phyloP scores from a whole-genome alignment of 139 green algal species.

The Coelastrella sp. region DNA sequence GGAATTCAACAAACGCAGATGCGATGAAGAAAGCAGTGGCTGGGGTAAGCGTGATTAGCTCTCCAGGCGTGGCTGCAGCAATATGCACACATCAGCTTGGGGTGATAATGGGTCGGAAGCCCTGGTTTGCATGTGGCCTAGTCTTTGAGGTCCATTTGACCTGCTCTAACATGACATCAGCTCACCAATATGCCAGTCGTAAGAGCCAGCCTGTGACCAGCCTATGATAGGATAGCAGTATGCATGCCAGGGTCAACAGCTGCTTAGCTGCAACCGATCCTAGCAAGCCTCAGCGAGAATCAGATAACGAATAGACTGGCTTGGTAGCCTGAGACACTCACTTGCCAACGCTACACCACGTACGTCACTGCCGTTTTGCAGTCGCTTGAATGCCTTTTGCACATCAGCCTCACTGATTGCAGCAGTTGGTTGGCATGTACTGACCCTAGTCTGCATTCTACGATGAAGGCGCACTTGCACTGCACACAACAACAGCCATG shows the following conservation, averaged over 20 bases:
- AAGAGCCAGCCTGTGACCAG: no score
- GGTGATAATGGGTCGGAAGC: no score
- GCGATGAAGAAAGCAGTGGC: slow-evolving; percentile 84
- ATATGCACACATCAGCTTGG: not conserved
- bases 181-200: no score
- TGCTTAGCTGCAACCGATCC: not conserved
- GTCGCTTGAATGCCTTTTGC: slow-evolving; percentile 56
- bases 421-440: slow-evolving; percentile 21
- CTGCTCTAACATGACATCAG: no score
- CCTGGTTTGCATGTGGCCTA: no score
- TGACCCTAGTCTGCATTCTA: not conserved
- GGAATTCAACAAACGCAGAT: slow-evolving; percentile 81
- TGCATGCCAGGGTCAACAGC: not conserved
- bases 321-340: slow-evolving; percentile 2
- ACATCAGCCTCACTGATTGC: slow-evolving; percentile 42
- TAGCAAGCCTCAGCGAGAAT: not conserved
- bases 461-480: not conserved
- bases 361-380: slow-evolving; percentile 95
- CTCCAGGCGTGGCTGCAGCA: slow-evolving; percentile 46
- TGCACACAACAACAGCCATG: not conserved
- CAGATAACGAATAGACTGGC: not conserved
- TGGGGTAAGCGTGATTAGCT: slow-evolving; percentile 81
- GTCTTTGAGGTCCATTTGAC: no score
- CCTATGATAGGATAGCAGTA: not conserved
- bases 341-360: slow-evolving; percentile 89